These are phyloP conservation scores for Penicillium polonicum DNA, from an alignment of 2,329 filamentous ascomycete species.

Conservation along the genomic window DNA sequence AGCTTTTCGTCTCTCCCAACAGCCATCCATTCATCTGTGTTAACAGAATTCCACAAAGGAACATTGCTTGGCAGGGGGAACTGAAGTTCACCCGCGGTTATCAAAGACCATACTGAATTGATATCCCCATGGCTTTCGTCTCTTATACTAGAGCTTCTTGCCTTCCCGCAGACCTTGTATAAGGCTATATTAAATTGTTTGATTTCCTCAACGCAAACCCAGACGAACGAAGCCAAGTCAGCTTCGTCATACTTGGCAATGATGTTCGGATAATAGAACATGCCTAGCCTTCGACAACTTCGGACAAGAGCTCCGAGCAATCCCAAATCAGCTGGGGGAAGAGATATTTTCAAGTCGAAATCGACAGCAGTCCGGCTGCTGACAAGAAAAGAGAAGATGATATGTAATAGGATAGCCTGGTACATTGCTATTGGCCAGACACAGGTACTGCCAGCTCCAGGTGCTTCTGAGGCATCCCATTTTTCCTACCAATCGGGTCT, in stretches of 20 bases:
- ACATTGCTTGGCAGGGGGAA: slow-evolving; percentile 20
- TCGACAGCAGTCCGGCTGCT: slow-evolving; percentile 2
- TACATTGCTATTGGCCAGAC: slow-evolving; percentile 34
- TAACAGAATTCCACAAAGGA: slow-evolving; percentile 15
- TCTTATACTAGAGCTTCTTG: neutral
- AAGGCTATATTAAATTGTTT: slow-evolving; percentile 32
- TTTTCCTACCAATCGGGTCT: slow-evolving; percentile 14
- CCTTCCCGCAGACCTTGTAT: slow-evolving; percentile 22
- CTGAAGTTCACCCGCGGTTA: slow-evolving; percentile 18
- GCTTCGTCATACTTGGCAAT: slow-evolving; percentile 15
- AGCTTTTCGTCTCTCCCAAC: neutral
- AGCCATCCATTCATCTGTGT: slow-evolving; percentile 9
- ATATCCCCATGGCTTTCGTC: neutral
- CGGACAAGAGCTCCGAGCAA: slow-evolving; percentile 26
- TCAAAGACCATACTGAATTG: neutral
- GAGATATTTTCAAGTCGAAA: slow-evolving; percentile 15
- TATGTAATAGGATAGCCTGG: slow-evolving; percentile 33
- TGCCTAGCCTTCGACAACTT: slow-evolving; percentile 28
- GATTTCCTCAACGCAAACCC: slow-evolving; percentile 30
- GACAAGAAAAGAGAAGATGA: slow-evolving; percentile 27
- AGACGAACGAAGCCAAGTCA: slow-evolving; percentile 19
- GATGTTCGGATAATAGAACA: slow-evolving; percentile 33
- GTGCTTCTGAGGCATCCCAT: slow-evolving; percentile 23
- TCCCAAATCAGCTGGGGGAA: slow-evolving; percentile 4
- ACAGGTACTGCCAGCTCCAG: slow-evolving; percentile 7